A percentile compares a stretch with the other conserved stretches of the same genome.
These are phyloP conservation scores for Penicillium coffeae DNA, from an alignment of 495 filamentous ascomycete species.

Conservation along the genomic window DNA sequence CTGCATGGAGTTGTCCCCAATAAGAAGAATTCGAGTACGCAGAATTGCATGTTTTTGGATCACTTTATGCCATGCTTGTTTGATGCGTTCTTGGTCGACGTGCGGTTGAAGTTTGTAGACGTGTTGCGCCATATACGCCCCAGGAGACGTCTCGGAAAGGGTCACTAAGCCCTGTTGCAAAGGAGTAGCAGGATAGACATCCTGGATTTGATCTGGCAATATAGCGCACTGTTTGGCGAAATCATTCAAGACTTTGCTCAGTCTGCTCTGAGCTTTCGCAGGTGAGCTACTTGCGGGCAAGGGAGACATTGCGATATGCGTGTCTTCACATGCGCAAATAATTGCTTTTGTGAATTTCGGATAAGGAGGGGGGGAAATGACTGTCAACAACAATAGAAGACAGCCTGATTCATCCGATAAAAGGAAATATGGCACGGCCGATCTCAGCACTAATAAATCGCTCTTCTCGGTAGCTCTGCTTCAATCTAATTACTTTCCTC, in stretches of 20 bases:
- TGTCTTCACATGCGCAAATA: too few species aligned
- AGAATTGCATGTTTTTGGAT: not conserved
- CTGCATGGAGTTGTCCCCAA: not conserved
- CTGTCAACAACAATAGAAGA: too few species aligned
- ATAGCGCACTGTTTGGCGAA: not conserved
- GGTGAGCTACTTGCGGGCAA: not conserved
- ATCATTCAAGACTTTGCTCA: not conserved
- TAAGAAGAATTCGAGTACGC: not conserved
- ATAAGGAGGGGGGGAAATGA: too few species aligned
- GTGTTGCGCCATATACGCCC: not conserved
- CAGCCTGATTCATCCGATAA: too few species aligned
- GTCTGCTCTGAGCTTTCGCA: not conserved
- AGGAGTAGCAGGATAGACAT: slow-evolving; percentile 1
- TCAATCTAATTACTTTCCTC: too few species aligned
- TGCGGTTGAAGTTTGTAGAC: not conserved
- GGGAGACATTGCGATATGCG: not conserved
- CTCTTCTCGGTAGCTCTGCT: too few species aligned
- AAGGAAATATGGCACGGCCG: too few species aligned
- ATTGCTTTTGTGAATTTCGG: too few species aligned
- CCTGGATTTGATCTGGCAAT: not conserved
- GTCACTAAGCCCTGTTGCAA: not conserved
- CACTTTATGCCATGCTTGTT: not conserved
- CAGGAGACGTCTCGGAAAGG: not conserved
- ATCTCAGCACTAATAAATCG: too few species aligned
- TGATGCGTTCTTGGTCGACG: not conserved